Conservation (phyloP, 139 green algal genomes). For the Pseudopediastrum boryanum region DNA sequence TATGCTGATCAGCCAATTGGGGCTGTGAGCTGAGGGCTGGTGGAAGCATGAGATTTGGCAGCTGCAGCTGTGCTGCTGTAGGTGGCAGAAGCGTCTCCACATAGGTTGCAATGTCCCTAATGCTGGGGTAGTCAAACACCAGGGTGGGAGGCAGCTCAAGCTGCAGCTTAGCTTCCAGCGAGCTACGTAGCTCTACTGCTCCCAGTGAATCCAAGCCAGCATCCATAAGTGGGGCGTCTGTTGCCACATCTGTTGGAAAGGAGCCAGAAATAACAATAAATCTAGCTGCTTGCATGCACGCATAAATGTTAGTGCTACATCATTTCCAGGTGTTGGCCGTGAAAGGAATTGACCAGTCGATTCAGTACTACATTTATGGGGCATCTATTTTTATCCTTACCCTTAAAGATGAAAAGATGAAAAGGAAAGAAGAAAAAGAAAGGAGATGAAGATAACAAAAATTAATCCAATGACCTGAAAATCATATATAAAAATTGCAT, state of each 20-base stretch:
- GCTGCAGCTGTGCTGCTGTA: background rate
- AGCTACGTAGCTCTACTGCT: conserved; percentile 82
- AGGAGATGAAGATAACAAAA: no score
- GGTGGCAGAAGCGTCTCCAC: conserved; percentile 8
- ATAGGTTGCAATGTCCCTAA: conserved; percentile 18
- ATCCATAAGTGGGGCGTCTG: conserved; percentile 70
- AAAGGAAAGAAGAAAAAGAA: no score
- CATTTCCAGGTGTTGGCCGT: no score
- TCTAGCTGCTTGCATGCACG: no score
- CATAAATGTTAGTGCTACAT: no score
- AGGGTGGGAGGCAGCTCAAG: conserved; percentile 30
- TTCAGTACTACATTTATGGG: no score
- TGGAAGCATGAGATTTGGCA: background rate
- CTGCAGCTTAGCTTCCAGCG: conserved; percentile 60
- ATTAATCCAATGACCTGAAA: no score
- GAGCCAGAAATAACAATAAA: conserved; percentile 15
- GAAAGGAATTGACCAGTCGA: no score
- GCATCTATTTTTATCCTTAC: no score
- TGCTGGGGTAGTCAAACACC: conserved; percentile 33
- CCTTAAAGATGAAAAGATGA: no score
- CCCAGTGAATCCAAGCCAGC: conserved; percentile 78
- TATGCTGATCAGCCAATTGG: background rate
- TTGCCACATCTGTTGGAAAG: conserved; percentile 32
- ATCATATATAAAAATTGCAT: no score
- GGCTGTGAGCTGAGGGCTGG: background rate